Base-by-base conservation (phyloP, 495 filamentous ascomycete genomes). In the Xylaria castorea region DNA sequence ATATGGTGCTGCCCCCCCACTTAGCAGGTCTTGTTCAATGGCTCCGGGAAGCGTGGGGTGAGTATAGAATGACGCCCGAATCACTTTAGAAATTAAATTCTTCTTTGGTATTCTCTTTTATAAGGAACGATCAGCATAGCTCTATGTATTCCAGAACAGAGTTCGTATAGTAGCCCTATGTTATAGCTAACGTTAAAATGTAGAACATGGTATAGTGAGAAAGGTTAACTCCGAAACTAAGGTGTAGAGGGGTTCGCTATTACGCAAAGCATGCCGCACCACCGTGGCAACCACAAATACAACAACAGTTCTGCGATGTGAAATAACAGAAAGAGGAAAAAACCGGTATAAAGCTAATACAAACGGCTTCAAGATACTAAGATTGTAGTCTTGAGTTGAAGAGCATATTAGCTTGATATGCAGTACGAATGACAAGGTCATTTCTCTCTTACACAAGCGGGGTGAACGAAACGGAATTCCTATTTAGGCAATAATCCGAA, bases 401-500 rank as follows among this genome's bases (percentile, higher is more conserved):
- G 3, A 27, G n/a, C 5, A 12, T 5, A 27, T 27, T 34, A 0
- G 9, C 38, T 42, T 42, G 38, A 42, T 42, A 42, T 42, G 3
- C n/a, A n/a, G n/a, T n/a, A n/a, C n/a, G n/a, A n/a, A n/a, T n/a
- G n/a, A n/a, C n/a, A n/a, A n/a, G n/a, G n/a, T n/a, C n/a, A 27
- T 55, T 12, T 55, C 25, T 25, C 51, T 55, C 22, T 14, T 48
- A n/a, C 6, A 48, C n/a, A 12, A 55, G 51, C 51, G 51, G 51
- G 55, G 11, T 5, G 25, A 36, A 1, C 14, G 25, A 2, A 22
- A 42, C 20, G 7, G 58, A 38, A 16, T 62, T 62, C 60, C 20
- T 1, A 42, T 62, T 62, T 62, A 3, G 60, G 60, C 11, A 62
- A 25, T 38, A 22, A 25, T 38, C 60, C 60, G 60, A 42, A 62